phyloP scores from a whole-genome alignment of 768 basidiomycete genomes.

The Mycena maculata region DNA sequence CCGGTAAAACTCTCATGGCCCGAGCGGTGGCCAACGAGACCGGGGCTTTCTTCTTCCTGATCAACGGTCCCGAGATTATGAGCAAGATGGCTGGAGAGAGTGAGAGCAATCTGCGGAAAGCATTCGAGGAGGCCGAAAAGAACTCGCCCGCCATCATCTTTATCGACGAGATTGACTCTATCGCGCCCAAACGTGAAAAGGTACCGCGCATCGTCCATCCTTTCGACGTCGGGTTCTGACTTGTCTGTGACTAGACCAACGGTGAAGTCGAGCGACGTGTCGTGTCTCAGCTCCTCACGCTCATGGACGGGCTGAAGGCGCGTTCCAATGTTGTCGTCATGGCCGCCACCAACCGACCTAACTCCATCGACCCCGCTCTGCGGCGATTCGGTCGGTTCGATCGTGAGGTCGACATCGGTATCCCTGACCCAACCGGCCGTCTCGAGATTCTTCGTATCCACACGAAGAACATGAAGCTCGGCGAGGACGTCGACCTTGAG shows the following conservation, averaged over 20 bases:
- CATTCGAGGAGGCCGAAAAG: slow-evolving; percentile 99
- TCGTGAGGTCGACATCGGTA: slow-evolving; percentile 99
- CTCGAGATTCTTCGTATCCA: slow-evolving; percentile 99
- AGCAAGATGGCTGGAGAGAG: slow-evolving; percentile 99
- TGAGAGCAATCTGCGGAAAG: slow-evolving; percentile 97
- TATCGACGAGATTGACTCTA: slow-evolving; percentile 99
- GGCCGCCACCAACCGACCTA: slow-evolving; percentile 99
- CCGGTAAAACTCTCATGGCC: slow-evolving; percentile 99
- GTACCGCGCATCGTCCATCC: slow-evolving; percentile 50
- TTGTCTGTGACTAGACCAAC: slow-evolving; percentile 74
- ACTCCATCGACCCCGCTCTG: slow-evolving; percentile 98
- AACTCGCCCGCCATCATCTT: slow-evolving; percentile 99
- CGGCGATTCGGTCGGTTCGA: slow-evolving; percentile 99
- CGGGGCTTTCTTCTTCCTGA: slow-evolving; percentile 99
- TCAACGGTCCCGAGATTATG: slow-evolving; percentile 99
- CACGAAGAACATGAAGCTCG: slow-evolving; percentile 99
- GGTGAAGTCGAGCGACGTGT: slow-evolving; percentile 99
- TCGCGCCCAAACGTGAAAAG: slow-evolving; percentile 99
- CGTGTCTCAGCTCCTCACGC: slow-evolving; percentile 96
- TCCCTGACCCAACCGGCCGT: slow-evolving; percentile 98
- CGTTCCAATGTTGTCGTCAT: slow-evolving; percentile 99
- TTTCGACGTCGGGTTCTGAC: slow-evolving; percentile 3
- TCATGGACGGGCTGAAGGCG: slow-evolving; percentile 99
- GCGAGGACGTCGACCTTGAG: slow-evolving; percentile 96
- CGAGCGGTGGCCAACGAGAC: slow-evolving; percentile 99